Conservation (phyloP, 2,329 filamentous ascomycete species). For the Aureobasidium zeae region DNA sequence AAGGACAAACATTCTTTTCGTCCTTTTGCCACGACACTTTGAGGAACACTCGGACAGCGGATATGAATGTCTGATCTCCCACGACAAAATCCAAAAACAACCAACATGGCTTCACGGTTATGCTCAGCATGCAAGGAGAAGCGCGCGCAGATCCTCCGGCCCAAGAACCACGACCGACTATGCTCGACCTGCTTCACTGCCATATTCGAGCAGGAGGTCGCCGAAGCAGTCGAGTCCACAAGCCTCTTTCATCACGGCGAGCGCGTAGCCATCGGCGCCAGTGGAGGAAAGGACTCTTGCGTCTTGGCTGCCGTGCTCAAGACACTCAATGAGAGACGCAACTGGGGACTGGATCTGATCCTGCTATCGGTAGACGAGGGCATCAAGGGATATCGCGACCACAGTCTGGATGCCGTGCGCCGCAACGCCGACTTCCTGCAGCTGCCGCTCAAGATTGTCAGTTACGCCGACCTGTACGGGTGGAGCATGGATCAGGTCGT, state of each 20-base stretch:
- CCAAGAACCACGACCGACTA: conserved; percentile 89
- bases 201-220: conserved; percentile 86
- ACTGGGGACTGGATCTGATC: conserved; percentile 76
- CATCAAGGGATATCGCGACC: conserved; percentile 93
- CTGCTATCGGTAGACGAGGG: conserved; percentile 92
- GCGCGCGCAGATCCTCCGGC: conserved; percentile 80
- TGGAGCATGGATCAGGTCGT: conserved; percentile 99
- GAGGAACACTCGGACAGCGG: neutral
- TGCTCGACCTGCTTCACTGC: conserved; percentile 81
- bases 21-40: conserved; percentile 3
- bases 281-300: conserved; percentile 94
- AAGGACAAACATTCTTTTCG: too few species aligned
- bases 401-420: conserved; percentile 93
- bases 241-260: conserved; percentile 78
- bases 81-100: neutral
- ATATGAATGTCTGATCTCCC: neutral
- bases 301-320: conserved; percentile 91
- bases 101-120: conserved; percentile 61
- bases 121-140: conserved; percentile 69
- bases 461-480: conserved; percentile 88
- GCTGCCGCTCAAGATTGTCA: conserved; percentile 84
- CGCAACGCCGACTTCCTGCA: conserved; percentile 83
- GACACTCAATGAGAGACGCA: conserved; percentile 80
- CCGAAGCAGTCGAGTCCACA: conserved; percentile 79
- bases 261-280: conserved; percentile 85